Base-by-base conservation (phyloP, 192 early-diverging fungal species). In the Coemansia sp. region DNA sequence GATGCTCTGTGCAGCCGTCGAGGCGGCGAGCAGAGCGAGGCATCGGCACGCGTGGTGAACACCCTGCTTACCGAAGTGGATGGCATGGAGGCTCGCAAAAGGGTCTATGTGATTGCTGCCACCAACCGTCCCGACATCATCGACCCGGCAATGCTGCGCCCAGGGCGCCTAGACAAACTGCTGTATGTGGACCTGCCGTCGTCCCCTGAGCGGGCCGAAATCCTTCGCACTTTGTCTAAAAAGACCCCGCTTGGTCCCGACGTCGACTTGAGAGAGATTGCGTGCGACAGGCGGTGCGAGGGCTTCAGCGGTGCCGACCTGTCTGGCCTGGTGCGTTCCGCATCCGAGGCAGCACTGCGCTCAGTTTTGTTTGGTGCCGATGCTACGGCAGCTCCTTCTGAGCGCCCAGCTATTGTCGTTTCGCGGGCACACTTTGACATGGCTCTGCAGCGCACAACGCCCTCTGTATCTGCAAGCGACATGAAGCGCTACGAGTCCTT, bases 121-220 rank as follows among this genome's bases (percentile, higher is more conserved):
- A 99, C 96, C 7, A 99, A 99, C 60, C 83, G 96, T 26, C 96
- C 96, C 33, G 93, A 96, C 59, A 94, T 94, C 65, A 94, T 99
- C 57, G 96, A 99, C 59, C 88, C 96, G 5, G 96, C 96, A 30
- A 95, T 99, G 95, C 80, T 99, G 23, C 90, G 96, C 19, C 93
- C 94, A 3, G 96, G 96, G 12, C 90, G 96, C 46, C 68, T 99
- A 20, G 96, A 97, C 78, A 96, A 94, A 60, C 70, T 94, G n/a
- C 80, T 99, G n/a, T 99, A 96, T 70, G 93, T 99, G 1, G 94
- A 95, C 68, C 70, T 98, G 44, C 96, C 96, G 0, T 86, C 83
- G 2, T 71, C 84, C 28, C 55, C 52, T 15, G 95, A 96, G 65
- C 83, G 96, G 1, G 70, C 80, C 5, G 90, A 94, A 35, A 99